Percentiles rank a stretch among this genome's conserved stretches.
Conservation (phyloP, 2,329 filamentous ascomycete species). For the Monilinia laxa region DNA sequence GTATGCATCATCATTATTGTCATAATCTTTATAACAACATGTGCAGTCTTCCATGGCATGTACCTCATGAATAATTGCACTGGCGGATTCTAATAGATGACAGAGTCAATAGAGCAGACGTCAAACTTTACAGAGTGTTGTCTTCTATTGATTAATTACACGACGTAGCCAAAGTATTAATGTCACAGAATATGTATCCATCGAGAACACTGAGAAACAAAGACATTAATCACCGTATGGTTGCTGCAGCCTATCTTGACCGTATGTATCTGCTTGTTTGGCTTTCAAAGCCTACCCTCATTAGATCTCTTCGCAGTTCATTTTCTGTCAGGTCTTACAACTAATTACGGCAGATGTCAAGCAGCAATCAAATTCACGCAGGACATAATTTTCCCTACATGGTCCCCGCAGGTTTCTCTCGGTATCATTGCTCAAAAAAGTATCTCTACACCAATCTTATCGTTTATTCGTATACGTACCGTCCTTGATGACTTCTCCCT, state of each 20-base stretch:
- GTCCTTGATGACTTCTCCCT: neutral
- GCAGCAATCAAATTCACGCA: neutral
- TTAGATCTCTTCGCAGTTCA: too few species aligned
- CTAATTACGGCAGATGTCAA: neutral
- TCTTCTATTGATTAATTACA: slow-evolving; percentile 5
- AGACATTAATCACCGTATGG: slow-evolving; percentile 19
- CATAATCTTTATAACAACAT: neutral
- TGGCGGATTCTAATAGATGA: neutral
- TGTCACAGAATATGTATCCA: neutral
- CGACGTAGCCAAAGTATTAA: neutral
- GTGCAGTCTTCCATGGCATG: slow-evolving; percentile 5
- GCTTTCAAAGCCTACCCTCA: fast-evolving
- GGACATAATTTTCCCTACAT: neutral
- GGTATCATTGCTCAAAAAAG: slow-evolving; percentile 6
- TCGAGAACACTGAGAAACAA: neutral
- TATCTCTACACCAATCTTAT: slow-evolving; percentile 16
- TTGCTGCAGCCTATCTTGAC: slow-evolving; percentile 7
- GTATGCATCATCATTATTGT: slow-evolving; percentile 15
- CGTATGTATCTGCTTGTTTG: neutral
- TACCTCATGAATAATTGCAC: neutral
- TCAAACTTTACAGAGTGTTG: neutral
- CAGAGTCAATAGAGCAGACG: slow-evolving; percentile 17
- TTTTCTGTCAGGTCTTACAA: neutral
- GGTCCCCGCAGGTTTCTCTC: slow-evolving; percentile 13
- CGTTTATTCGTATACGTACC: slow-evolving; percentile 9